Evolutionary conservation across 148 eudicot species (phyloP).

Genomic region (Limonium bicolor): DNA sequence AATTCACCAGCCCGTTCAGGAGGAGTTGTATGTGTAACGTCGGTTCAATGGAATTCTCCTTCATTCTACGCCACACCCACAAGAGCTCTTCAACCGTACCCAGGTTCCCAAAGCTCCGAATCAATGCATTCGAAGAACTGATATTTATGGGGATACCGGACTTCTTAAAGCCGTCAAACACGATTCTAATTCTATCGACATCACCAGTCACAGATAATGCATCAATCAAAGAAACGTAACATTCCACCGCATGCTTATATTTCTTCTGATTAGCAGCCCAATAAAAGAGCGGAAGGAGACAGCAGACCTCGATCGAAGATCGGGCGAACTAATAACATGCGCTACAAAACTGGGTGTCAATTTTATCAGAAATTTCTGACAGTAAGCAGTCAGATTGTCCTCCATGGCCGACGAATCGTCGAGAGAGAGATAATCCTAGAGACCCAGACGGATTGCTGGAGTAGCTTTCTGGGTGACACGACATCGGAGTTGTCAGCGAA

Average conservation of each 20-base stretch:
- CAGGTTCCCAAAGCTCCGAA: constrained; percentile 61
- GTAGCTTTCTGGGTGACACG: constrained; percentile 28
- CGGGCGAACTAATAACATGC: constrained; percentile 32
- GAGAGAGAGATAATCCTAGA: constrained; percentile 35
- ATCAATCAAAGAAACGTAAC: constrained; percentile 58
- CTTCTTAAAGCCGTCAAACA: constrained; percentile 37
- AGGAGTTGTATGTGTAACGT: constrained; percentile 60
- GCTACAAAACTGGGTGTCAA: constrained; percentile 70
- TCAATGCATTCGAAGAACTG: constrained; percentile 52
- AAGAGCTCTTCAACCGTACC: constrained; percentile 94
- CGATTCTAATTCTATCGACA: constrained; percentile 34
- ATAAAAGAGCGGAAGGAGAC: constrained; percentile 48
- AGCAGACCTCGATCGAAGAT: constrained; percentile 18
- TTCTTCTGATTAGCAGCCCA: constrained; percentile 90
- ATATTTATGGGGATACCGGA: constrained; percentile 38
- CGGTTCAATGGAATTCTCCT: constrained; percentile 69
- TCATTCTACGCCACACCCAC: constrained; percentile 88
- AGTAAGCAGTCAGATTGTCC: constrained; percentile 31
- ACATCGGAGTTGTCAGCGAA: constrained; percentile 58
- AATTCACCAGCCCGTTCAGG: constrained; percentile 55
- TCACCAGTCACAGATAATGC: constrained; percentile 30
- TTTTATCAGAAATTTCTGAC: constrained; percentile 48
- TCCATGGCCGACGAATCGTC: constrained; percentile 45
- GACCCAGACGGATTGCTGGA: constrained; percentile 69
- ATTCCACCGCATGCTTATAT: constrained; percentile 51